Evolutionary conservation across 177 flowering plant species (phyloP), one percentile per base, ranked within the genome.

Genomic region (Tripterygium wilfordii): DNA sequence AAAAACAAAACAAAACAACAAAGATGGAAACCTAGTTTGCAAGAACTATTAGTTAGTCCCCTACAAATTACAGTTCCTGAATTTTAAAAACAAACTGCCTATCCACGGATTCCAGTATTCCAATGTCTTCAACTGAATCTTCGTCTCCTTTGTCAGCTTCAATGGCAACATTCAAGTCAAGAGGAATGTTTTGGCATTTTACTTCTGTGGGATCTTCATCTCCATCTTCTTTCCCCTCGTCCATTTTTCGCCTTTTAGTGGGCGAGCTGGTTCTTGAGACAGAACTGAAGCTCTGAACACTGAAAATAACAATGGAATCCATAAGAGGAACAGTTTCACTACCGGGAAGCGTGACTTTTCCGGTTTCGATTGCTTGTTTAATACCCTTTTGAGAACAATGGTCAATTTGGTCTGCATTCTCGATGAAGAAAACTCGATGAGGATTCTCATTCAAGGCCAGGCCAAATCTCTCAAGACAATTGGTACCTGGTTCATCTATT

Each of bases 281-380:
- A 3, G 62, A 45, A 27, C 51, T 55, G 29, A 54, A 56, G 43
- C 65, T 65, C 35, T 72, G 69, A 36, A 62, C 42, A 31, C 64
- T 69, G 62, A 73, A 54, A 30, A 73, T 63, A 23, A 73, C 42
- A 53, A 73, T 73, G 41, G 72, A 66, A 35, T 73, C 75, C 49
- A 55, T 55, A 17, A 73, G 62, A 32, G 58, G 41, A 21, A 66
- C 67, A 15, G 27, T 27, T 13, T 63, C 75, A 7, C 67, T 72
- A 31, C 33, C 57, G 8, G 50, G 16, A 60, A 62, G 50, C 23
- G 23, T 10, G 23, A 72, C 14, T 5, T n/a, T 57, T 41, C 75
- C 78, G 19, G 20, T 63, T 37, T 69, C 60, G 12, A 66, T 66
- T 10, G 60, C 69, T 45, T 45, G 29, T 45, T 52, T 64, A 8